Conservation (phyloP, 495 filamentous ascomycete species). For the Hypoxylon fragiforme region DNA sequence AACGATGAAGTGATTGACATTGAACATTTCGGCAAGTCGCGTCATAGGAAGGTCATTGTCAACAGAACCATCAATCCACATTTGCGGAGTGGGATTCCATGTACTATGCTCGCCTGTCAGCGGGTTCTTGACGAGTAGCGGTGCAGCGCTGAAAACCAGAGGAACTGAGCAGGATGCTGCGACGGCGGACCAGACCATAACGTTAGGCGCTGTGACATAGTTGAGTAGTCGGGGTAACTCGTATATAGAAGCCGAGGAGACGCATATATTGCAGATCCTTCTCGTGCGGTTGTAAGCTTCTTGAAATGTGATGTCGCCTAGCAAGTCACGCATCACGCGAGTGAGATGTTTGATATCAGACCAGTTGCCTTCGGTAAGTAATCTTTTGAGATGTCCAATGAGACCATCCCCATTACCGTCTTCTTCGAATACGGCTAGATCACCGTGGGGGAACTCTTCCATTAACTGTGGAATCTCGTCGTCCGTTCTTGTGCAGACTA, state of each 20-base stretch:
- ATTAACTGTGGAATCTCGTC: slow-evolving; percentile 79
- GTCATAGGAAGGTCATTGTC: slow-evolving; percentile 95
- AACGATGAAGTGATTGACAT: slow-evolving; percentile 97
- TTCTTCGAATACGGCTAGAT: slow-evolving; percentile 82
- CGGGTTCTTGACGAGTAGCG: slow-evolving; percentile 82
- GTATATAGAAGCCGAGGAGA: slow-evolving; percentile 83
- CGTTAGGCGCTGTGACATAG: slow-evolving; percentile 90
- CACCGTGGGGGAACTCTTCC: slow-evolving; percentile 74
- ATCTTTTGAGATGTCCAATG: slow-evolving; percentile 68
- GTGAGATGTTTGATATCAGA: slow-evolving; percentile 81
- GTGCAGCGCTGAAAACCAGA: slow-evolving; percentile 75
- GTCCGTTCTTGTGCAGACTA: slow-evolving; percentile 82
- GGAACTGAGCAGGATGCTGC: slow-evolving; percentile 94
- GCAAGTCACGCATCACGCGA: slow-evolving; percentile 73
- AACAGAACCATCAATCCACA: slow-evolving; percentile 91
- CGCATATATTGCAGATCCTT: slow-evolving; percentile 88
- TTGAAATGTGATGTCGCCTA: slow-evolving; percentile 91
- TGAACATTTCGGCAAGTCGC: slow-evolving; percentile 90
- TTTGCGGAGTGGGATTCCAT: slow-evolving; percentile 82
- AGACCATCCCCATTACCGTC: slow-evolving; percentile 69
- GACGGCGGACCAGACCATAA: slow-evolving; percentile 95
- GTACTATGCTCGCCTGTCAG: slow-evolving; percentile 73
- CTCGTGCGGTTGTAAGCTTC: slow-evolving; percentile 93
- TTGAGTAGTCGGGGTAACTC: slow-evolving; percentile 87
- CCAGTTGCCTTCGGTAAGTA: slow-evolving; percentile 79